phyloP scores from a whole-genome alignment of 345 rosid genomes.

The Salix brachista region DNA sequence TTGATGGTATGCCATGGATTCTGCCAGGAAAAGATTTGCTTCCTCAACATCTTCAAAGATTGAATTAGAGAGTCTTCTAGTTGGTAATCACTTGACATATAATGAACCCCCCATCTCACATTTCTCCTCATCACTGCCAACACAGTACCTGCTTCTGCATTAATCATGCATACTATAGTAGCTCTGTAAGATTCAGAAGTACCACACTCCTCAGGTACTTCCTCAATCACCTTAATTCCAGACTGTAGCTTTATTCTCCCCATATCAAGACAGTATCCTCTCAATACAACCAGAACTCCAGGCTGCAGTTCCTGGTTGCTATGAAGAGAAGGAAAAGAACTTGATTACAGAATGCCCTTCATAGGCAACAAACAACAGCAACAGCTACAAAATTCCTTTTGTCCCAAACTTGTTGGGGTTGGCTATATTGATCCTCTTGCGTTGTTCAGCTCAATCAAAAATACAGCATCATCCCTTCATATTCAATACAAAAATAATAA shows the following conservation, averaged over 20 bases:
- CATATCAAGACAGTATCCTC: conserved; percentile 37
- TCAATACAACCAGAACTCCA: too few species aligned
- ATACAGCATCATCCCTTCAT: too few species aligned
- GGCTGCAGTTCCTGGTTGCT: too few species aligned
- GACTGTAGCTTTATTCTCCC: conserved; percentile 86
- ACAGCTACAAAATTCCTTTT: too few species aligned
- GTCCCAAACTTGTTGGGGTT: too few species aligned
- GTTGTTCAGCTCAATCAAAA: too few species aligned
- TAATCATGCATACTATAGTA: conserved; percentile 74
- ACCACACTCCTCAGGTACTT: conserved; percentile 86
- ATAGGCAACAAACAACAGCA: too few species aligned
- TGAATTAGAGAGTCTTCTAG: conserved; percentile 87
- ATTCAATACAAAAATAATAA: too few species aligned
- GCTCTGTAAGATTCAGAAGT: conserved; percentile 43
- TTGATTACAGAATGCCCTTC: too few species aligned
- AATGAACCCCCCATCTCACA: conserved; percentile 94
- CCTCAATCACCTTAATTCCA: conserved; percentile 88
- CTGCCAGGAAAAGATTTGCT: conserved; percentile 80
- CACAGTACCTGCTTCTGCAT: conserved; percentile 86
- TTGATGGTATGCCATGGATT: conserved; percentile 82
- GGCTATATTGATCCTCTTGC: too few species aligned
- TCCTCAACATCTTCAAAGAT: conserved; percentile 78
- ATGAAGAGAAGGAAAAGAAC: too few species aligned
- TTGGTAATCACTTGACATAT: conserved; percentile 90
- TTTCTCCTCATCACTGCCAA: conserved; percentile 97